Evolutionary conservation across 2,329 filamentous ascomycete genomes (phyloP), one percentile per base, ranked within the genome.

Genomic region (Hysterium pulicare): DNA sequence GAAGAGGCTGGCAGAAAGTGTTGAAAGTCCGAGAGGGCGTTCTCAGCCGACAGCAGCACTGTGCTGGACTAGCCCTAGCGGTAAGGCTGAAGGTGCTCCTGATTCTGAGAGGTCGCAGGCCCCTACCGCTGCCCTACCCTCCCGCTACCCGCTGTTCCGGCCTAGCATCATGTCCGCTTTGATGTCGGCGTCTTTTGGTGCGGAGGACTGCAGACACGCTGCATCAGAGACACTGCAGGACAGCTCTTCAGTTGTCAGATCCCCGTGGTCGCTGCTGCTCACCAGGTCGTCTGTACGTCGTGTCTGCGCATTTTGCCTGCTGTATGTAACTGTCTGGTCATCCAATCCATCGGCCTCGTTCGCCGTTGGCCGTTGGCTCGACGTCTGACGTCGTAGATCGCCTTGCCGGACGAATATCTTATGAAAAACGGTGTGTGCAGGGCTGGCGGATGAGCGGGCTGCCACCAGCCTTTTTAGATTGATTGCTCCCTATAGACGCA

Each of bases 371-470:
- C 17, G 41, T 15, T 36, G 31, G 15, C 19, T 15, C 32, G 19
- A 38, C 11, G 32, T 41, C 39, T 48, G 46, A 43, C 35, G 46
- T 38, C 33, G 42, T 11, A 26, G 39, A 36, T 41, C 24, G 37
- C 37, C 37, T 39, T 31, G 32, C 21, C 22, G 36, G 31, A 30
- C 20, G 5, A 30, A 28, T 23, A 35, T 38, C n/a, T n/a, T n/a
- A n/a, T n/a, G n/a, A 33, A 30, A 38, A 37, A 20, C 19, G 40
- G 41, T 7, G 33, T 33, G 41, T 37, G 50, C 47, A 38, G 48
- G 49, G 50, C 47, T 51, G 46, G 49, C 55, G 51, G 51, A 44
- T 49, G 55, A 49, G 43, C 51, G 50, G 49, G 49, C 45, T n/a
- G 13, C 6, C 34, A 37, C 34, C 34, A 20, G 10, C 9, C 10